phyloP scores from a whole-genome alignment of 179 eudicot genomes.

The Silene coronaria region DNA sequence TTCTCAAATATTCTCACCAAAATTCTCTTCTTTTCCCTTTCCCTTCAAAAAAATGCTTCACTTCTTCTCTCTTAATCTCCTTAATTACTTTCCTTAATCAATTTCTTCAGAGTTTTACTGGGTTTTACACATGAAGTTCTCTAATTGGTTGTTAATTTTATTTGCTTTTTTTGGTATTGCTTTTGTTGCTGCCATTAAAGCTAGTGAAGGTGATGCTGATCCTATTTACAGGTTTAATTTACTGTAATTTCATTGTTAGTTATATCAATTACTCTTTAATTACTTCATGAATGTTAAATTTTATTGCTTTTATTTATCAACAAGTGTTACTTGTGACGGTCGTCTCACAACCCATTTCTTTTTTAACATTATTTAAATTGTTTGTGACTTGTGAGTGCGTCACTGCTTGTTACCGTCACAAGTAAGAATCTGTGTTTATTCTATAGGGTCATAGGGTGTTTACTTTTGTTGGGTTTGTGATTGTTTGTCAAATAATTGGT shows the following conservation, averaged over 20 bases:
- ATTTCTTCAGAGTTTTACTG: neutral
- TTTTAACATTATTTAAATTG: no score
- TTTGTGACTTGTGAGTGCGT: no score
- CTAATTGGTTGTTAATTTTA: slow-evolving; percentile 24
- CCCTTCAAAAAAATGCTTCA: neutral
- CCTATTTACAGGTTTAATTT: slow-evolving; percentile 53
- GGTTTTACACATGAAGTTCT: slow-evolving; percentile 22
- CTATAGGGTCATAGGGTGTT: neutral
- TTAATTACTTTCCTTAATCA: slow-evolving; percentile 4
- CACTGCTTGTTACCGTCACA: no score
- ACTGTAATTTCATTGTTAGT: neutral
- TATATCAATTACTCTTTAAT: neutral
- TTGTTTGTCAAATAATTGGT: neutral
- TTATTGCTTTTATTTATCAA: neutral
- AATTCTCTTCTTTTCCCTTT: no score
- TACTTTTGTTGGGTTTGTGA: neutral
- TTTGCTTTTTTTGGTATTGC: slow-evolving; percentile 31
- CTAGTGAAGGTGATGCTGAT: slow-evolving; percentile 77
- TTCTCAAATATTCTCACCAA: neutral
- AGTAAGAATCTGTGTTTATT: no score
- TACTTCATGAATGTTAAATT: neutral
- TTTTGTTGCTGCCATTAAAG: slow-evolving; percentile 31
- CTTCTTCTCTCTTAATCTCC: neutral
- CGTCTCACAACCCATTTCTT: no score
- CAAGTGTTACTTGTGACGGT: no score